phyloP scores from a whole-genome alignment of 495 filamentous ascomycete genomes.

The Staphylotrichum longicolle region DNA sequence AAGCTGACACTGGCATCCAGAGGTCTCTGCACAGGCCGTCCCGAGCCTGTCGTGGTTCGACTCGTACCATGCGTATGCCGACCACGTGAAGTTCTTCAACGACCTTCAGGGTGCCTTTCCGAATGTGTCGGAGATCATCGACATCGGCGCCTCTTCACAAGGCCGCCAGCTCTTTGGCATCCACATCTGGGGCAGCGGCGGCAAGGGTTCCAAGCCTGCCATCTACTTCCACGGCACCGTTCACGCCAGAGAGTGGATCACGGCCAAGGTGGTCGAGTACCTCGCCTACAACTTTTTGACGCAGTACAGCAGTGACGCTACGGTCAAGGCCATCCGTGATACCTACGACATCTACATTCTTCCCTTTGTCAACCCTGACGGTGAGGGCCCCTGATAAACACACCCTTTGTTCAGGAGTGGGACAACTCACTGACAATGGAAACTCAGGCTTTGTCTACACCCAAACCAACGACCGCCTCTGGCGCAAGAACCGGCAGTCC shows the following conservation, averaged over 20 bases:
- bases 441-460: conserved; percentile 57
- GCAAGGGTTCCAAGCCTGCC: conserved; percentile 55
- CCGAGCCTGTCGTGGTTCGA: conserved; percentile 52
- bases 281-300: conserved; percentile 53
- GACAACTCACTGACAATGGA: background rate
- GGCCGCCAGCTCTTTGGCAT: conserved; percentile 55
- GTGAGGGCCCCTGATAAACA: conserved; percentile 28
- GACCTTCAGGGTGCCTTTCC: conserved; percentile 51
- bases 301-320: conserved; percentile 42
- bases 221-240: conserved; percentile 61
- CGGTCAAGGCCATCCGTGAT: conserved; percentile 47
- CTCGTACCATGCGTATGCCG: conserved; percentile 55
- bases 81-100: conserved; percentile 53
- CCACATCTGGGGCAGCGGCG: conserved; percentile 55
- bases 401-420: no score
- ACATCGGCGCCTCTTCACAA: conserved; percentile 49
- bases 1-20: conserved; percentile 15
- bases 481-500: conserved; percentile 62
- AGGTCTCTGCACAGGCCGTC: conserved; percentile 23
- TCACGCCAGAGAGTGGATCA: conserved; percentile 65
- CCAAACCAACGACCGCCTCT: conserved; percentile 57
- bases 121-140: conserved; percentile 52
- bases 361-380: conserved; percentile 63
- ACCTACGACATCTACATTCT: conserved; percentile 64
- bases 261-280: conserved; percentile 56